Conservation (phyloP, 2,329 filamentous ascomycete species). For the Talaromyces rugulosus region DNA sequence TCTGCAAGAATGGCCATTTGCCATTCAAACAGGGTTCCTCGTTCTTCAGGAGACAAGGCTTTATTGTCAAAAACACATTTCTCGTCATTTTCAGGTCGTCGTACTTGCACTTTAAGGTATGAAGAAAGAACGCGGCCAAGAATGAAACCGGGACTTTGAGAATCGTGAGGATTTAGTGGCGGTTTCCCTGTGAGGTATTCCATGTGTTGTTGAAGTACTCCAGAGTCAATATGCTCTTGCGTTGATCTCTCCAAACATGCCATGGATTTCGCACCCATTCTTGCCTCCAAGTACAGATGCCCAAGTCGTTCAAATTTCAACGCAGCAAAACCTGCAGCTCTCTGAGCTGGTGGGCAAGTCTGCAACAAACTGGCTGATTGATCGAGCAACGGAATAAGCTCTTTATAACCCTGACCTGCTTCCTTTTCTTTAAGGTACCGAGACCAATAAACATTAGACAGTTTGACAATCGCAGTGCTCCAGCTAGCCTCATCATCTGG, state of each 20-base stretch:
- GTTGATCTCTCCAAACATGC: conserved; percentile 38
- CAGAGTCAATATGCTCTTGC: conserved; percentile 35
- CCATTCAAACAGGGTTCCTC: conserved; percentile 34
- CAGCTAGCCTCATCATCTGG: conserved; percentile 18
- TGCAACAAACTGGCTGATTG: conserved; percentile 38
- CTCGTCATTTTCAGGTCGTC: conserved; percentile 23
- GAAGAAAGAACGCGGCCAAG: conserved; percentile 34
- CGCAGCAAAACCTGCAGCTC: conserved; percentile 35
- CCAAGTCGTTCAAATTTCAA: conserved; percentile 44
- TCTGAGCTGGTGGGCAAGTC: conserved; percentile 29
- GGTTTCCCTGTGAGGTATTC: conserved; percentile 23
- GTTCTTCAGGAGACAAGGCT: conserved; percentile 20
- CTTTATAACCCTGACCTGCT: conserved; percentile 25
- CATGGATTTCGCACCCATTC: conserved; percentile 31
- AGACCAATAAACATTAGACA: conserved; percentile 47
- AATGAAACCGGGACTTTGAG: conserved; percentile 31
- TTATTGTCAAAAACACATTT: conserved; percentile 29
- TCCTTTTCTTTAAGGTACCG: conserved; percentile 42
- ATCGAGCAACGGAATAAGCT: conserved; percentile 36
- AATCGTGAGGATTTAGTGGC: conserved; percentile 26
- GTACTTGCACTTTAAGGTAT: conserved; percentile 33
- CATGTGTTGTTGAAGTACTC: conserved; percentile 28
- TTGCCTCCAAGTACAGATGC: conserved; percentile 36
- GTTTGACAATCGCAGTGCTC: conserved; percentile 30
- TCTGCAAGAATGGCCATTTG: conserved; percentile 34